Evolutionary conservation across 257 asterid species (phyloP).

Genomic region (Nicotiana knightiana): DNA sequence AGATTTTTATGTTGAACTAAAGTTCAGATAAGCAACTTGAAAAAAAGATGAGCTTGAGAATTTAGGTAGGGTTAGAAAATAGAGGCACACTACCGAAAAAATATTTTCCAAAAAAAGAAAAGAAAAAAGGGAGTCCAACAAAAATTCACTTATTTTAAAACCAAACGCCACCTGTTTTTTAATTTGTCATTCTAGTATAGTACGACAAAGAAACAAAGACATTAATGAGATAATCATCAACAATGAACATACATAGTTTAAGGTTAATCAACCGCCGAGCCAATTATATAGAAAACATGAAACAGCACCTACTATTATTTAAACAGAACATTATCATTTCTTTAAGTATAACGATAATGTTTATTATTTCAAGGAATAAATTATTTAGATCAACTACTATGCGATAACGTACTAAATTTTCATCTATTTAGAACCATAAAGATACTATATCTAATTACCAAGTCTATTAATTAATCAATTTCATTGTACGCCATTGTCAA

Average conservation of each 20-base stretch:
- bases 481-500: constrained; percentile 11
- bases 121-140: background rate
- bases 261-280: constrained; percentile 9
- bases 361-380: background rate
- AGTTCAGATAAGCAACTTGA: background rate
- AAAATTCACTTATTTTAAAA: background rate
- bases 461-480: background rate
- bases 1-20: background rate
- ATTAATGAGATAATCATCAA: background rate
- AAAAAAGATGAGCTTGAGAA: background rate
- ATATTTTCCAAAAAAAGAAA: background rate
- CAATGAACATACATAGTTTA: background rate
- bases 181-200: background rate
- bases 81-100: too few relatives aligned
- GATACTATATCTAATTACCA: constrained; percentile 12
- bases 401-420: constrained; percentile 25
- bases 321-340: background rate
- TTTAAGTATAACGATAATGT: constrained; percentile 14
- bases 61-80: background rate
- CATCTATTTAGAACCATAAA: constrained; percentile 32
- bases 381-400: constrained; percentile 21
- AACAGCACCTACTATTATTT: background rate
- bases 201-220: background rate
- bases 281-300: background rate
- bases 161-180: background rate